Base-by-base conservation (phyloP, 1,139 yeast species). In the Hemisphaericaspora lyxosophila region DNA sequence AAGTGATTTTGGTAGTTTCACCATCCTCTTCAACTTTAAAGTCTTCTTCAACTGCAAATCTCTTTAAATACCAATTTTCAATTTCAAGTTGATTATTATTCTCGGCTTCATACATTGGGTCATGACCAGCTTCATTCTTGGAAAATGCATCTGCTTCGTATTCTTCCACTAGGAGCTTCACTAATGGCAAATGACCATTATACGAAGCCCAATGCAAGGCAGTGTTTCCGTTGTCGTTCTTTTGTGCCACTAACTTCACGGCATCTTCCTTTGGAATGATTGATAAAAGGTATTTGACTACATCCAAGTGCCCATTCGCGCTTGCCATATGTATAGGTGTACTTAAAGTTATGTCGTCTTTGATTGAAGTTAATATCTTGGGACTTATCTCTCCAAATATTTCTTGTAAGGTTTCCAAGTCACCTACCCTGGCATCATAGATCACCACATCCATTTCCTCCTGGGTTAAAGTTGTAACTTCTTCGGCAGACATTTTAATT, bases 191-290 rank as follows among this genome's bases (percentile, higher is more conserved):
- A 51, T 89, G 92, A 1, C 97, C 97, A 53, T 86, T 89, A 49
- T 80, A 75, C 0, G 95, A 77, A 1, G 97, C 97, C 98, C 98
- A 92, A 59, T 92, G 97, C 46, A 92, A 70, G 0, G 97, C 84
- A 0, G 98, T 89, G 58, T 92, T 92, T 4, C 97, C 97, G 22
- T 84, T 79, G 33, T 78, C 85, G 58, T 92, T 92, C 40, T 68
- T 72, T 17, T 70, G 63, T 40, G 79, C 73, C 22, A 84, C 80
- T 35, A 82, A 64, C 16, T 55, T 50, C 20, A 58, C 60, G 26
- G 78, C 76, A 23, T 76, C 72, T 31, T 70, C 71, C 39, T 64
- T 56, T 1, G 64, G 42, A 4, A 83, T 51, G 25, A 80, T 55
- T 2, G 77, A 68, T 31, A 88, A 57, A 32, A 88, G 64, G 54